Percentiles rank a stretch among this genome's conserved stretches.
phyloP scores from a whole-genome alignment of 169 alveolate species.

The Eimeria necatrix region DNA sequence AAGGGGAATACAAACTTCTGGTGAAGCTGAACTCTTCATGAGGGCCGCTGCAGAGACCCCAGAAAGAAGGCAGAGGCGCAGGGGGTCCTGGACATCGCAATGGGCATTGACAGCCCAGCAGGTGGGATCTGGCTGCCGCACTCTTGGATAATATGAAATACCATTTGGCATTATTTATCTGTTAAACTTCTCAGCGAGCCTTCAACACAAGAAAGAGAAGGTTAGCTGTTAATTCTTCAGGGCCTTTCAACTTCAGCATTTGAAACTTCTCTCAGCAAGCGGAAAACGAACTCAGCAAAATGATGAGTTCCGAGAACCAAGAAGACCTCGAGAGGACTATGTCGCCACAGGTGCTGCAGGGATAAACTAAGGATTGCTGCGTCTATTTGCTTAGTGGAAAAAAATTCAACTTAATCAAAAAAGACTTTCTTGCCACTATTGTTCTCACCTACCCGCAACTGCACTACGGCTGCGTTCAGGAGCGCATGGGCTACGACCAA shows the following conservation, averaged over 20 bases:
- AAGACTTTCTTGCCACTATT: neutral
- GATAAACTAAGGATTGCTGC: neutral
- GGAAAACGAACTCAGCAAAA: constrained; percentile 6
- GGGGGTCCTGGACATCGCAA: constrained; percentile 65
- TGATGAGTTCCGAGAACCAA: constrained; percentile 72
- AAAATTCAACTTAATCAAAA: neutral
- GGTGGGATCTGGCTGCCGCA: constrained; percentile 19
- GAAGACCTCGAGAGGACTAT: constrained; percentile 68
- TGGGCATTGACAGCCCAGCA: constrained; percentile 76
- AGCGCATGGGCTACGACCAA: constrained; percentile 74
- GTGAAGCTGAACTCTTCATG: neutral
- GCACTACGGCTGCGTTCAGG: constrained; percentile 14
- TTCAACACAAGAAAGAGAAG: constrained; percentile 11
- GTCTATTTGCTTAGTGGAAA: neutral
- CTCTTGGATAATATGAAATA: neutral
- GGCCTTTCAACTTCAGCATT: neutral
- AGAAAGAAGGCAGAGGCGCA: constrained; percentile 46
- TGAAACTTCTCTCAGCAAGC: constrained; percentile 51
- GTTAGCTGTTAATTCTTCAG: neutral
- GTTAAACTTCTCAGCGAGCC: neutral
- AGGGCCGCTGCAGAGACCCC: neutral
- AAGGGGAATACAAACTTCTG: neutral
- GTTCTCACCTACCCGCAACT: neutral
- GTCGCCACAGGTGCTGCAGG: constrained; percentile 71
- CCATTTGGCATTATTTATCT: neutral